Evolutionary conservation across 2,329 filamentous ascomycete genomes (phyloP).

Genomic region (Berkeleyomyces rouxiae): DNA sequence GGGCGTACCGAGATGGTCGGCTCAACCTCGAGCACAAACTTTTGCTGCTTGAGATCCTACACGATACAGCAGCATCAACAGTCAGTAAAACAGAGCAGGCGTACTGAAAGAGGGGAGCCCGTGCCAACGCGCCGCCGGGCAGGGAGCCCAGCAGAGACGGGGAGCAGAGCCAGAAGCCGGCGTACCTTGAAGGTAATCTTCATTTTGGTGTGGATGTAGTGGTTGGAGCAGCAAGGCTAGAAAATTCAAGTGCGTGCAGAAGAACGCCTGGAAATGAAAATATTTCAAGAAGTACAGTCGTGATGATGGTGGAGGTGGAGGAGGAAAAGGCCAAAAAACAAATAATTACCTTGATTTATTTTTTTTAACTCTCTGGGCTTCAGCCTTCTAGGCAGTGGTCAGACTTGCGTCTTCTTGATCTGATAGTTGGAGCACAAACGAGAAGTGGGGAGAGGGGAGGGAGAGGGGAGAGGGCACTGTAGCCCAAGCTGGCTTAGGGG

Average conservation of each 20-base stretch:
- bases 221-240: background rate
- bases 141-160: too few species aligned
- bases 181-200: slow-evolving; percentile 52
- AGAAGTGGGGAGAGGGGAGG: background rate
- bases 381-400: background rate
- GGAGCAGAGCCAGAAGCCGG: background rate
- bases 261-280: background rate
- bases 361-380: background rate
- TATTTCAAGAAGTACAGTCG: background rate
- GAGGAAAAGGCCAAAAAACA: background rate
- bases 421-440: background rate
- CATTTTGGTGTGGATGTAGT: slow-evolving; percentile 30
- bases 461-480: background rate
- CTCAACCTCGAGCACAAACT: slow-evolving; percentile 92
- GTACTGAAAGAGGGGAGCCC: background rate
- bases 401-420: background rate
- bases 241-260: too few species aligned
- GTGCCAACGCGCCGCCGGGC: too few species aligned
- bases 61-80: background rate
- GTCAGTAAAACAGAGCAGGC: background rate
- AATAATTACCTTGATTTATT: background rate
- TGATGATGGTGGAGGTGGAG: background rate
- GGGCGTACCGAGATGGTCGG: slow-evolving; percentile 65
- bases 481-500: background rate
- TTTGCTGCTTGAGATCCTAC: slow-evolving; percentile 95